Conservation (phyloP, 1,139 yeast genomes). For the Pichia norvegensis region DNA sequence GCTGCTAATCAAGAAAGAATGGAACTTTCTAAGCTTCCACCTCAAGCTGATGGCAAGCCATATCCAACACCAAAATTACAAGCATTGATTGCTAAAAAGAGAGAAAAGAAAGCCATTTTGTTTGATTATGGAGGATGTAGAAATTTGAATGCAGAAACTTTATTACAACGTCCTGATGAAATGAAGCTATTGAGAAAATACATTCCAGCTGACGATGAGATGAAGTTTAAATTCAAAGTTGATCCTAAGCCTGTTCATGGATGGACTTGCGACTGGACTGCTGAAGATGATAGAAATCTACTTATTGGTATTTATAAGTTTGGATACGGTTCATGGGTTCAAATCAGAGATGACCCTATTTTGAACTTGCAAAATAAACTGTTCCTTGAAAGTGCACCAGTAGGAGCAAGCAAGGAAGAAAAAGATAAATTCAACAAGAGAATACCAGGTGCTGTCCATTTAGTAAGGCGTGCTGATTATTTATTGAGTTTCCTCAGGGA, state of each 20-base stretch:
- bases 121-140: constrained; percentile 88
- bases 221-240: constrained; percentile 48
- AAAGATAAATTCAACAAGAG: constrained; percentile 35
- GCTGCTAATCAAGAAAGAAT: constrained; percentile 53
- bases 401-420: constrained; percentile 29
- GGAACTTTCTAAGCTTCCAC: constrained; percentile 23
- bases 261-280: constrained; percentile 87
- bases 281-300: constrained; percentile 77
- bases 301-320: constrained; percentile 82
- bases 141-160: constrained; percentile 83
- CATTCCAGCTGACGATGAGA: constrained; percentile 53
- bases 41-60: constrained; percentile 30
- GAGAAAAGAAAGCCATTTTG: constrained; percentile 79
- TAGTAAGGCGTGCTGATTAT: constrained; percentile 90
- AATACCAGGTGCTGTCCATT: constrained; percentile 83
- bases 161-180: constrained; percentile 76
- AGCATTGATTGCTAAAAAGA: constrained; percentile 45
- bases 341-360: constrained; percentile 91
- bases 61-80: constrained; percentile 38
- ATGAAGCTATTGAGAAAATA: constrained; percentile 55
- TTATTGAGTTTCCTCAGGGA: constrained; percentile 62
- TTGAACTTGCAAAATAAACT: constrained; percentile 80
- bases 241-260: constrained; percentile 77
- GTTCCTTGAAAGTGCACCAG: constrained; percentile 45
- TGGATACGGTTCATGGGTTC: constrained; percentile 95